Conservation (phyloP, 2,329 filamentous ascomycete genomes). For the Diaporthe sp. region DNA sequence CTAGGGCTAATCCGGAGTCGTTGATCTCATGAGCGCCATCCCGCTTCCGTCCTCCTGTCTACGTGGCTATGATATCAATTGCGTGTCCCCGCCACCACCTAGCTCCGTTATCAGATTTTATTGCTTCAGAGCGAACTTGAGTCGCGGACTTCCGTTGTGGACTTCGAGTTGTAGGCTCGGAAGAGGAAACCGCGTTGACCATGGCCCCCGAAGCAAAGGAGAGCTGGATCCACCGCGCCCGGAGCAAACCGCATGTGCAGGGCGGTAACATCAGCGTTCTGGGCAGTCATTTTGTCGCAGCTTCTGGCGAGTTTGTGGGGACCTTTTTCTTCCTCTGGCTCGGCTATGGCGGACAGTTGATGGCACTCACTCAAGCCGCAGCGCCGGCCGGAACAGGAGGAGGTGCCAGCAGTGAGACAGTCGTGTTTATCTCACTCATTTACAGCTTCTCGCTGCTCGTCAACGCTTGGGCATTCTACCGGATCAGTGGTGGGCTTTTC, state of each 20-base stretch:
- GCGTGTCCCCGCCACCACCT: background rate
- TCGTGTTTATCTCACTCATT: slow-evolving; percentile 5
- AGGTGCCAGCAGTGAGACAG: slow-evolving; percentile 11
- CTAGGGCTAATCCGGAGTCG: slow-evolving; percentile 16
- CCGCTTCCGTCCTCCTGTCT: background rate
- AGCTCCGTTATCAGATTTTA: too few relatives aligned
- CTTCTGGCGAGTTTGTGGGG: background rate
- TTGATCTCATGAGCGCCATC: slow-evolving; percentile 1
- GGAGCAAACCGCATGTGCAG: background rate
- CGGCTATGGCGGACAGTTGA: slow-evolving; percentile 1
- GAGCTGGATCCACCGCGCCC: background rate
- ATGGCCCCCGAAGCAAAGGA: background rate
- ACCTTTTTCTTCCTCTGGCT: slow-evolving; percentile 17
- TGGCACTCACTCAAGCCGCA: background rate
- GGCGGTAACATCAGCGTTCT: slow-evolving; percentile 2
- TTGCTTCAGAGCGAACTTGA: too few relatives aligned
- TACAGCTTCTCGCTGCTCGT: slow-evolving; percentile 3
- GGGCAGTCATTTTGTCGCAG: background rate
- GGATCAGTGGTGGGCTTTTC: slow-evolving; percentile 8
- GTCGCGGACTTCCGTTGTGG: accelerated
- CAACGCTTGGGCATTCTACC: slow-evolving; percentile 18
- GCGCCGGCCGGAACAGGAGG: background rate
- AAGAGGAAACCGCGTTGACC: background rate
- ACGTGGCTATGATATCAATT: background rate
- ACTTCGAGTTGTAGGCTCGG: background rate